These are phyloP conservation scores for Eragrostis nindensis DNA, from an alignment of 176 grass and related monocot species.

Conservation along the genomic window DNA sequence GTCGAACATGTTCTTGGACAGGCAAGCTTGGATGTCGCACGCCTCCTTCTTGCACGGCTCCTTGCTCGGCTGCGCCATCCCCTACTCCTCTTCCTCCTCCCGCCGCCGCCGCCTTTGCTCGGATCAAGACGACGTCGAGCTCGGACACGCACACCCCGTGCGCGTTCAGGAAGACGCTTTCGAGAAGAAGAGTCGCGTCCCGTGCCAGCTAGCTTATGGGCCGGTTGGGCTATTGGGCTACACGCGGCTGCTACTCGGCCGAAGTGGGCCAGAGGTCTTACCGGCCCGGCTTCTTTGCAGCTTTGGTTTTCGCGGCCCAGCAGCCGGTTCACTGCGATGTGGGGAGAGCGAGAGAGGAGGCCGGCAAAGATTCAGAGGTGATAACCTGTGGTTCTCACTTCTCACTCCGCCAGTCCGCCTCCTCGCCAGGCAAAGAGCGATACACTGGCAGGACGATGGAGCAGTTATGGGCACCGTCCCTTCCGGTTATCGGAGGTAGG, in stretches of 20 bases:
- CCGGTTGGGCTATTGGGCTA: not conserved
- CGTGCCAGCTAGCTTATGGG: not conserved
- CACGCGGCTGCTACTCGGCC: not conserved
- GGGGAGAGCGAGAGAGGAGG: not conserved
- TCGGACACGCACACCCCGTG: not conserved
- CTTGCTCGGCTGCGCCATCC: constrained; percentile 73
- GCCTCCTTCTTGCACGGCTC: constrained; percentile 98
- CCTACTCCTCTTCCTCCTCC: not conserved
- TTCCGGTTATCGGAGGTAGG: not conserved
- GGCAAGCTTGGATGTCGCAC: constrained; percentile 88
- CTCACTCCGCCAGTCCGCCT: no score
- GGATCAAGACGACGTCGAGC: not conserved
- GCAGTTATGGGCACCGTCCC: no score
- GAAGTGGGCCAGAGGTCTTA: not conserved
- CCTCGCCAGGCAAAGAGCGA: no score
- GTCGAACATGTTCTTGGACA: constrained; percentile 93
- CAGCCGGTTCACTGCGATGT: not conserved
- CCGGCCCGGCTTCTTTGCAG: not conserved
- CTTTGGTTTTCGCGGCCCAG: not conserved
- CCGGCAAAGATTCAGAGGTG: not conserved
- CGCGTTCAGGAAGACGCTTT: not conserved
- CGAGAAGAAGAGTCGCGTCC: not conserved
- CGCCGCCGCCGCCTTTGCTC: not conserved
- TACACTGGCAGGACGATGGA: no score
- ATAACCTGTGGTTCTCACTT: no score